Base-by-base conservation (phyloP, 257 asterid species). In the Scutellaria baicalensis region DNA sequence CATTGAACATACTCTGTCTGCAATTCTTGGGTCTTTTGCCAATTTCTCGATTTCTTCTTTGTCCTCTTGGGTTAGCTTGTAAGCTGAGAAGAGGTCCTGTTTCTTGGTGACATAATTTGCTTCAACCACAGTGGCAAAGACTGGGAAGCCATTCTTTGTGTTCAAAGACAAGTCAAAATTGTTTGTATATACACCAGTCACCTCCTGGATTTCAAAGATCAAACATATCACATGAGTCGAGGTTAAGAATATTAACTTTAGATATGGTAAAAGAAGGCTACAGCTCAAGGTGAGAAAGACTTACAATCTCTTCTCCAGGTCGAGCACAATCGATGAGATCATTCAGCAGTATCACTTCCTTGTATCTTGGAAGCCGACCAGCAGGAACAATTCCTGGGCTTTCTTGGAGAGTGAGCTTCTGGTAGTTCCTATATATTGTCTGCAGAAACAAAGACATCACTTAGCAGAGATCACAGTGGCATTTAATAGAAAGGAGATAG, bases 331-430 rank as follows among this genome's bases (percentile, higher is more conserved):
- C 97, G 72, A 94, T 94, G 76, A 91, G 96, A 83, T 94, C 99
- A 85, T 94, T 94, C 91, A 94, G 79, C 72, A 94, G 78, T 77
- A 94, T 94, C 66, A 94, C 96, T 94, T 94, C 99, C 88, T 94
- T 94, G 90, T 86, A 86, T 86, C 99, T 86, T 39, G 99, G 99
- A 70, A 94, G 96, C 64, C 99, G 93, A 56, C 99, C 99, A 70
- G 97, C 97, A 74, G 97, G 99, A 75, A 94, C 97, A 77, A 89
- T 91, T 79, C 96, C 97, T 9, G 99, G 99, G 83, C 97, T 91
- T 80, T 94, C 99, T 80, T 94, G 99, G 65, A 94, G 96, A 45
- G 97, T 87, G 66, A 94, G 92, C 78, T 89, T 94, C 88, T 94
- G 99, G 81, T 89, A 94, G 81, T 94, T 94, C 79, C 99, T 89